These are phyloP conservation scores for Umbelopsis ramanniana DNA, from an alignment of 192 early-diverging fungal genomes.

Conservation along the genomic window DNA sequence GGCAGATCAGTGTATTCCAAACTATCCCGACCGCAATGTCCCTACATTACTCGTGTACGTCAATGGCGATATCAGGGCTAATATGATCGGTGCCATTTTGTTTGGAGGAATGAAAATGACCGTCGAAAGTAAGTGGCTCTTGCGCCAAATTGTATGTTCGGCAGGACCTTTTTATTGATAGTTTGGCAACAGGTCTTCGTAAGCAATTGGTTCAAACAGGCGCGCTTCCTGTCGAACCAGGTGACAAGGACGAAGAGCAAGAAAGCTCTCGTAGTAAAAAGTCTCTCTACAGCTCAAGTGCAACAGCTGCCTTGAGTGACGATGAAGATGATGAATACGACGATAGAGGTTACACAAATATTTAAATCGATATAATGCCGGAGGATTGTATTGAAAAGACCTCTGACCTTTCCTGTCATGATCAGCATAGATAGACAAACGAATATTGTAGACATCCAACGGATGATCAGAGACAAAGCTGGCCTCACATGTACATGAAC, in stretches of 20 bases:
- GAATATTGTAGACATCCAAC: too few species aligned
- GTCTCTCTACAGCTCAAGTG: conserved; percentile 54
- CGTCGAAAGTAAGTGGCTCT: conserved; percentile 53
- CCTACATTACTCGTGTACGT: conserved; percentile 93
- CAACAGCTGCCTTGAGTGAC: conserved; percentile 58
- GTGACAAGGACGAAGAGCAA: background rate
- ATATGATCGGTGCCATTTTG: conserved; percentile 79
- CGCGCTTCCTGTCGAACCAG: conserved; percentile 39
- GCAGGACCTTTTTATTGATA: background rate
- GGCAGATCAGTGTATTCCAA: conserved; percentile 91
- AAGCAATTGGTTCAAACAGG: conserved; percentile 46
- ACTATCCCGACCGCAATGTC: conserved; percentile 90
- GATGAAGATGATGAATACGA: conserved; percentile 58
- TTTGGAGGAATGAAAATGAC: conserved; percentile 86
- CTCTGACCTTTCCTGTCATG: too few species aligned
- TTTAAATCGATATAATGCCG: background rate
- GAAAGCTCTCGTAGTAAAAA: conserved; percentile 41
- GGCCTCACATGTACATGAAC: too few species aligned
- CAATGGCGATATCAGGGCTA: conserved; percentile 80
- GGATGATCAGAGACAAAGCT: too few species aligned
- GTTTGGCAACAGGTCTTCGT: conserved; percentile 6
- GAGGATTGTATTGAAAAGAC: background rate
- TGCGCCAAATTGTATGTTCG: background rate
- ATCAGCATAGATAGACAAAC: too few species aligned
- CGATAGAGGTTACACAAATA: conserved; percentile 39